phyloP scores from a whole-genome alignment of 805 yeast species.

The Nakazawaea populi region DNA sequence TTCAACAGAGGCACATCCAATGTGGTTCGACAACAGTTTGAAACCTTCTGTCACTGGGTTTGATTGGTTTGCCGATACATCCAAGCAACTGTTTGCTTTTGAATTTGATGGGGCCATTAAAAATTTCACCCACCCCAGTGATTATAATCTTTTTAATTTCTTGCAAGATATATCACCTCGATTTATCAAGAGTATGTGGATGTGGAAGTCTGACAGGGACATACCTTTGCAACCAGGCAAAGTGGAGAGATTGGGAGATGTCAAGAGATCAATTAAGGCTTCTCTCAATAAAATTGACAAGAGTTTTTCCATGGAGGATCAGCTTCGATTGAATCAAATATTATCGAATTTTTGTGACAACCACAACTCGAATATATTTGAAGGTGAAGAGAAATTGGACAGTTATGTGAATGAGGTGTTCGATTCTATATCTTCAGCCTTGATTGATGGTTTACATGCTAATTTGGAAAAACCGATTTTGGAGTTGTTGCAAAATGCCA shows the following conservation, averaged over 20 bases:
- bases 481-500: background rate
- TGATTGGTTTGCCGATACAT: conserved; percentile 12
- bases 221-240: background rate
- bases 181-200: background rate
- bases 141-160: conserved; percentile 7
- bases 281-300: background rate
- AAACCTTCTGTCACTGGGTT: conserved; percentile 11
- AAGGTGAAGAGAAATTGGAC: background rate
- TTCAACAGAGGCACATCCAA: conserved; percentile 89
- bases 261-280: background rate
- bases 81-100: conserved; percentile 9
- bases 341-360: background rate
- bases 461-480: background rate
- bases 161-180: background rate
- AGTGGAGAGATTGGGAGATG: background rate
- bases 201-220: background rate
- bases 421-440: background rate
- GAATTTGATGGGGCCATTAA: conserved; percentile 9
- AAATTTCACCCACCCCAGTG: background rate
- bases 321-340: background rate
- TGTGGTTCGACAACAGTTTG: conserved; percentile 54
- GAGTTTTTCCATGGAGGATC: background rate
- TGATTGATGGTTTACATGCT: background rate
- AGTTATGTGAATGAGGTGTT: background rate
- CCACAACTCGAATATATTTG: background rate